Base-by-base conservation (phyloP, 345 rosid species). In the Punica granatum region DNA sequence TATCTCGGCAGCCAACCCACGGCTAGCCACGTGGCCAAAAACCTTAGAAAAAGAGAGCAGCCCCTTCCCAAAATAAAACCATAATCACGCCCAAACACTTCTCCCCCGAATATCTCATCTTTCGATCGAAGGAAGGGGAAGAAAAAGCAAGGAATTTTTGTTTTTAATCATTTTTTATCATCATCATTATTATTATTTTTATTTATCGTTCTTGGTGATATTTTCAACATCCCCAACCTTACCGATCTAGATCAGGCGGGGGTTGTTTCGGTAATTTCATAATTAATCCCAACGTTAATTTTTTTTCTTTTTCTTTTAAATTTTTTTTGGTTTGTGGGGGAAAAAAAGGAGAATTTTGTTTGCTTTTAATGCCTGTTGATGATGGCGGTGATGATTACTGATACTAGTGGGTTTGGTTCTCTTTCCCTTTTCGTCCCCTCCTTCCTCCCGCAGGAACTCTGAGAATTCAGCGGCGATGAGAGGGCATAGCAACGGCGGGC, bases 401-500 rank as follows among this genome's bases (percentile, higher is more conserved):
- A 54, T 1, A 11, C 6, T 61, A 41, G 5, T 61, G 65, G 65
- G 37, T 30, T 49, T 23, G 26, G 35, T 54, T 9, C 37, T 54
- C 31, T 19, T 2, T 5, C 44, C n/a, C 37, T 46, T 41, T 25
- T 62, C 71, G 44, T 71, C 51, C n/a, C n/a, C n/a, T 9, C 69
- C 44, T 66, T 14, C 25, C 7, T 11, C 13, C 3, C 16, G 49
- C 28, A 88, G 94, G 77, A 82, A 85, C 73, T 82, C 87, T 36
- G 90, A 88, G 76, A 79, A 79, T 77, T 76, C 76, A 2, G 69
- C 76, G 70, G 87, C 82, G 71, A 88, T 88, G 93, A 84, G 88
- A 74, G 85, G 83, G 42, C 90, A 82, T 43, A 67, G 69, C 74
- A 82, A 82, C 85, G 88, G 85, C 33, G 83, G 79, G 16, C 77